phyloP scores from a whole-genome alignment of 148 eudicot species.

The Camellia sinensis region DNA sequence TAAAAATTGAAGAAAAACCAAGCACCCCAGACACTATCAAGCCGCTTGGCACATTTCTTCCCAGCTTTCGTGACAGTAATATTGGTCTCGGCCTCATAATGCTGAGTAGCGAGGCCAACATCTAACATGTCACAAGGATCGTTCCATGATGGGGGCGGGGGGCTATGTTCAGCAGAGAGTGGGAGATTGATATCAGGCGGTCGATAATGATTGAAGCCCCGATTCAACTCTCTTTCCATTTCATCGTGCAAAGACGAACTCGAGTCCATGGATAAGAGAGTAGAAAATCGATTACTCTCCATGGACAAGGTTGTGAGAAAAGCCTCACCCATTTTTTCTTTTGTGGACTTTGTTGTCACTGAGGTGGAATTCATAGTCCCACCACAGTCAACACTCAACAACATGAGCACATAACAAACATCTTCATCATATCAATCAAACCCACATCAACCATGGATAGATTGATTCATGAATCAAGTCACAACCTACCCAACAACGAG shows the following conservation, averaged over 20 bases:
- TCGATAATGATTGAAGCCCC: slow-evolving; percentile 35
- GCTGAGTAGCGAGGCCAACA: slow-evolving; percentile 54
- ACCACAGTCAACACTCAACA: slow-evolving; percentile 26
- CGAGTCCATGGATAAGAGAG: slow-evolving; percentile 69
- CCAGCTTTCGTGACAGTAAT: slow-evolving; percentile 51
- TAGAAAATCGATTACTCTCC: slow-evolving; percentile 57
- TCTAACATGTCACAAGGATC: slow-evolving; percentile 64
- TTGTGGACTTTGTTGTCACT: slow-evolving; percentile 19
- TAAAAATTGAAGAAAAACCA: slow-evolving; percentile 79
- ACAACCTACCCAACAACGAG: slow-evolving; percentile 22
- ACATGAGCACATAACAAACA: slow-evolving; percentile 21
- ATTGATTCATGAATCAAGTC: slow-evolving; percentile 4
- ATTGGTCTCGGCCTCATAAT: slow-evolving; percentile 49
- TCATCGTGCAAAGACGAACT: slow-evolving; percentile 65
- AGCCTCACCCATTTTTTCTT: slow-evolving; percentile 49
- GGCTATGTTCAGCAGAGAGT: slow-evolving; percentile 53
- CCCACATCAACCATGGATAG: not conserved
- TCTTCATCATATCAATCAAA: slow-evolving; percentile 14
- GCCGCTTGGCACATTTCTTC: slow-evolving; percentile 62
- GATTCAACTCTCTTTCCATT: slow-evolving; percentile 54
- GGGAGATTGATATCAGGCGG: slow-evolving; percentile 75
- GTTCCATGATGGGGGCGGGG: slow-evolving; percentile 51
- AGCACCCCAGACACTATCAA: slow-evolving; percentile 75
- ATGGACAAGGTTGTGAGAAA: slow-evolving; percentile 59
- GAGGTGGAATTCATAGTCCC: slow-evolving; percentile 29